Evolutionary conservation across 768 basidiomycete species (phyloP).

Genomic region (Serendipita sp.): DNA sequence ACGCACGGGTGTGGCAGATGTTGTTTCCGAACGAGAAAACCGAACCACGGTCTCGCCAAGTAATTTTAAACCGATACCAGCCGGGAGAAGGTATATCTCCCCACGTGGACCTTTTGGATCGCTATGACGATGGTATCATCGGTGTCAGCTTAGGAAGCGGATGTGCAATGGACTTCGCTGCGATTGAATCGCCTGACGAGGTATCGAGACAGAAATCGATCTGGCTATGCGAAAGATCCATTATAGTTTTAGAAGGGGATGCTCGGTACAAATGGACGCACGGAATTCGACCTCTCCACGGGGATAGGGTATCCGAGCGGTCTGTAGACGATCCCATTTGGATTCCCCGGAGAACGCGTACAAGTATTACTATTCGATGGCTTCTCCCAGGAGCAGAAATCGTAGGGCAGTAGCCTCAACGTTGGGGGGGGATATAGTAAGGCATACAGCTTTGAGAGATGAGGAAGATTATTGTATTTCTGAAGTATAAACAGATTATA

Average conservation of each 20-base stretch:
- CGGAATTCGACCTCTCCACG: slow-evolving; percentile 51
- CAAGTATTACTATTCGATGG: slow-evolving; percentile 84
- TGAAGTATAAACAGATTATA: too few relatives aligned
- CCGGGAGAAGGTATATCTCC: slow-evolving; percentile 82
- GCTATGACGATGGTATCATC: slow-evolving; percentile 82
- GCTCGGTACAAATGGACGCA: slow-evolving; percentile 82
- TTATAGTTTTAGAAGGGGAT: slow-evolving; percentile 62
- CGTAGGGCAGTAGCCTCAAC: slow-evolving; percentile 30
- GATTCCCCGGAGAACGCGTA: slow-evolving; percentile 37
- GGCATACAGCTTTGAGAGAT: too few relatives aligned
- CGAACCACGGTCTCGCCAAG: slow-evolving; percentile 44
- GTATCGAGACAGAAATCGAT: slow-evolving; percentile 27
- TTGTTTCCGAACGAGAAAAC: slow-evolving; percentile 40
- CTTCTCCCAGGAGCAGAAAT: slow-evolving; percentile 70
- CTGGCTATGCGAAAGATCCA: slow-evolving; percentile 59
- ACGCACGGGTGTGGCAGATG: slow-evolving; percentile 32
- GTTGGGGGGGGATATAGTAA: too few relatives aligned
- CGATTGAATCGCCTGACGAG: slow-evolving; percentile 12
- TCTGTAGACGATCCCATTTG: slow-evolving; percentile 15
- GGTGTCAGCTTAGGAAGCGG: slow-evolving; percentile 71
- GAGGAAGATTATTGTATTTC: too few relatives aligned
- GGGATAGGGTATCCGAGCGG: slow-evolving; percentile 40
- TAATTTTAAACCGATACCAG: slow-evolving; percentile 75
- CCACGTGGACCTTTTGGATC: slow-evolving; percentile 69
- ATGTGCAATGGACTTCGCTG: slow-evolving; percentile 61